Conservation (phyloP, 192 early-diverging fungal genomes). For the Coemansia sp. region DNA sequence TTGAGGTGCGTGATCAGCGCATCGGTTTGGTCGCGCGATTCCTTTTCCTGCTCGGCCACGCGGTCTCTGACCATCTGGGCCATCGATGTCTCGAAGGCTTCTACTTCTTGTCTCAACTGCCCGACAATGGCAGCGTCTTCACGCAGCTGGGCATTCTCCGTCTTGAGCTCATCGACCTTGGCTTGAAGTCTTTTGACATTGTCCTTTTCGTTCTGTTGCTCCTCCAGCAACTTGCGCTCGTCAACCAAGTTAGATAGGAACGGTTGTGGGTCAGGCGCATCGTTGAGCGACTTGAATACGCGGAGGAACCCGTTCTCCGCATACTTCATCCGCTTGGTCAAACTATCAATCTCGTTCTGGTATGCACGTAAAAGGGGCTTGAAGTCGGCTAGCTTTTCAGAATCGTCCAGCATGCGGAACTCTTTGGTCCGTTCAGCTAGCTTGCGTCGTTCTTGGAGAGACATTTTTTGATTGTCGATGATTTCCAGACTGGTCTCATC, state of each 20-base stretch:
- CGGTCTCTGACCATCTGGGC: conserved; percentile 73
- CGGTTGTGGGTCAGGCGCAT: conserved; percentile 82
- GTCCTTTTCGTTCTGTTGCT: conserved; percentile 19
- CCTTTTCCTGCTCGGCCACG: conserved; percentile 68
- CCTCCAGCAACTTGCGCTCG: conserved; percentile 9
- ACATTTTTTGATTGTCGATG: conserved; percentile 84
- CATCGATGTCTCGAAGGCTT: conserved; percentile 37
- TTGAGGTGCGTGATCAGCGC: conserved; percentile 81
- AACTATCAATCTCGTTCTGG: conserved; percentile 88
- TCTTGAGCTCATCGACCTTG: conserved; percentile 49
- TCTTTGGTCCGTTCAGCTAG: conserved; percentile 86
- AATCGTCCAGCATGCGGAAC: conserved; percentile 78
- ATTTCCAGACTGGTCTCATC: conserved; percentile 57
- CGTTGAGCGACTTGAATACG: conserved; percentile 77
- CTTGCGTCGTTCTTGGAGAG: conserved; percentile 72
- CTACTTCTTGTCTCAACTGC: conserved; percentile 41
- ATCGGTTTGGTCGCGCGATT: conserved; percentile 73
- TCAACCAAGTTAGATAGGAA: conserved; percentile 60
- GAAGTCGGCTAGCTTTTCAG: conserved; percentile 77
- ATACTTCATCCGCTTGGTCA: conserved; percentile 82
- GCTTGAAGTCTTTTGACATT: conserved; percentile 13
- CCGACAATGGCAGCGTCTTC: conserved; percentile 12
- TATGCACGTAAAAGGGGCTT: conserved; percentile 81
- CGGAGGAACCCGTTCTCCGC: conserved; percentile 82
- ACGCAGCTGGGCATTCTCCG: conserved; percentile 62